phyloP scores from a whole-genome alignment of 352 stramenopile species.

The Albugo candida region DNA sequence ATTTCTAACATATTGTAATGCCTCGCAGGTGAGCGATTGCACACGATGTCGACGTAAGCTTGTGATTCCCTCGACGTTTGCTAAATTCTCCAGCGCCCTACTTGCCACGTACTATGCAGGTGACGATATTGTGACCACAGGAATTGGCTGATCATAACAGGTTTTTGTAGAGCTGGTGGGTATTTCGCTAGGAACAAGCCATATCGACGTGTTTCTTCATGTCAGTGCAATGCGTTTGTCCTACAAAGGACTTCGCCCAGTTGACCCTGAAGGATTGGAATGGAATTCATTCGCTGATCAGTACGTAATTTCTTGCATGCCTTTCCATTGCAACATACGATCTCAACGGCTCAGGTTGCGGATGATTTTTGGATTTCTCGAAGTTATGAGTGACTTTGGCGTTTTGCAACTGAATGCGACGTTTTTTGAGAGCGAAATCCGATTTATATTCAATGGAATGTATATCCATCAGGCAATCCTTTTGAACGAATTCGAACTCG shows the following conservation, averaged over 20 bases:
- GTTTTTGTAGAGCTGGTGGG: slow-evolving; percentile 34
- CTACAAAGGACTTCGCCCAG: slow-evolving; percentile 54
- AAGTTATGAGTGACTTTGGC: slow-evolving; percentile 64
- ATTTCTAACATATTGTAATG: neutral
- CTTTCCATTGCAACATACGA: neutral
- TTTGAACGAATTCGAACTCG: slow-evolving; percentile 40
- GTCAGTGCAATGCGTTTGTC: slow-evolving; percentile 32
- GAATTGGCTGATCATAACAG: too few relatives aligned
- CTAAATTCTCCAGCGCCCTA: slow-evolving; percentile 53
- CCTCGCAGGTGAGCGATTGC: slow-evolving; percentile 12
- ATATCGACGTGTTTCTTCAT: slow-evolving; percentile 55
- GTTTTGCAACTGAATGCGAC: slow-evolving; percentile 42
- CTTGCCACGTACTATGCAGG: slow-evolving; percentile 55
- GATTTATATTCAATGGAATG: slow-evolving; percentile 47
- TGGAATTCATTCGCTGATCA: slow-evolving; percentile 54
- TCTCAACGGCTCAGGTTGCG: slow-evolving; percentile 20
- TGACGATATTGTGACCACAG: slow-evolving; percentile 7
- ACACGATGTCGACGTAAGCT: slow-evolving; percentile 32
- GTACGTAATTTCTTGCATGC: slow-evolving; percentile 15
- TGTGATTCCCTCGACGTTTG: slow-evolving; percentile 51
- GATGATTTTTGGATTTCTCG: slow-evolving; percentile 59
- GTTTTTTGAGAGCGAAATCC: slow-evolving; percentile 45
- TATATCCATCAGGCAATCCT: slow-evolving; percentile 66
- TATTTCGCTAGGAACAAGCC: slow-evolving; percentile 39
- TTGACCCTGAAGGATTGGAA: slow-evolving; percentile 32